Base-by-base conservation (phyloP, 495 filamentous ascomycete genomes). In the Penicillium crystallinum region DNA sequence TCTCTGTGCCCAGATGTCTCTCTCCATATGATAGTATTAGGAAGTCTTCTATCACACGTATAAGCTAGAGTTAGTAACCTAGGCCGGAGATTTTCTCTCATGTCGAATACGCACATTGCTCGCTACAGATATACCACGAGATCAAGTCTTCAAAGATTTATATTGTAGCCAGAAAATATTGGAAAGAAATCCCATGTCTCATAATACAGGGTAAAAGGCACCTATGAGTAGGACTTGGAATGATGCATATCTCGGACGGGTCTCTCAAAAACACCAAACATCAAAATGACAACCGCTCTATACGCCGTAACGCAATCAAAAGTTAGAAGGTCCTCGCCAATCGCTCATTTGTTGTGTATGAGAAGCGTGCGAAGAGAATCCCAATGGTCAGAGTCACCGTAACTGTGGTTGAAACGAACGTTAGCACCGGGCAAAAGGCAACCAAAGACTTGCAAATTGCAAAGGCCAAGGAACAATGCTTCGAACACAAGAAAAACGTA, bases 301-400 rank as follows among this genome's bases (percentile, higher is more conserved):
- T 70, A 63, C 66, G 65, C 68, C 66, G 41, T 49, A 45, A 54
- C 25, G 44, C 15, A 59, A 48, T 47, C 51, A 45, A 58, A 60
- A 36, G 55, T 15, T 46, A 14, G 22, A 44, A 31, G 12, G 27
- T 31, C 18, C 12, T 17, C 10, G 30, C 35, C 46, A 21, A n/a
- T 7, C 30, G 42, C 58, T 65, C 76, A 96, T 80, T 90, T 91
- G 66, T 95, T 95, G 70, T 92, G 85, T 69, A 88, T 79, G 17
- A 93, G 56, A 54, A 95, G 85, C 50, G 80, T 95, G 60, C 84
- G 74, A 64, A 93, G 73, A 34, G 81, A 84, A 57, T 91, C 86
- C 91, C 91, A 96, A 49, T 86, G 77, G 53, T 96, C 88, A 19
- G 86, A 83, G 56, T 95, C 78, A 31, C 76, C 67, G 51, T 87